Evolutionary conservation across 2,329 filamentous ascomycete species (phyloP).

Genomic region (Thermothelomyces thermophilus): DNA sequence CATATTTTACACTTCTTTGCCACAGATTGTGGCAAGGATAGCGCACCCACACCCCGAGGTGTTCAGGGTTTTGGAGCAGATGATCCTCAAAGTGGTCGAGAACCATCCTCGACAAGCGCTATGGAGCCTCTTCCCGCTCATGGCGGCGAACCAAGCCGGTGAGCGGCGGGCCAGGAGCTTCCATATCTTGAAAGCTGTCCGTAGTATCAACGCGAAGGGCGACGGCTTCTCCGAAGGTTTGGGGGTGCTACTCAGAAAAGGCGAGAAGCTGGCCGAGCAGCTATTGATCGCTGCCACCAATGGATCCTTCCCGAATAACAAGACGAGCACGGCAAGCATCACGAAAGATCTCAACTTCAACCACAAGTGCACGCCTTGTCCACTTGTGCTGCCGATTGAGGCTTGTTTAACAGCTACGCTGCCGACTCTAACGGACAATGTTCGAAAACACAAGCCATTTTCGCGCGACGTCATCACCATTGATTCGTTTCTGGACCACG

Average conservation of each 20-base stretch:
- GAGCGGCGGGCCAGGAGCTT: constrained; percentile 55
- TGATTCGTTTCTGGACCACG: constrained; percentile 73
- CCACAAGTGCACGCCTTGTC: constrained; percentile 73
- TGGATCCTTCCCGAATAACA: constrained; percentile 63
- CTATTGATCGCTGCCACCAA: constrained; percentile 74
- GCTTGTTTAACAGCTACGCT: constrained; percentile 74
- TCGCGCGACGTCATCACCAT: constrained; percentile 82
- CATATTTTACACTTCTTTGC: constrained; percentile 74
- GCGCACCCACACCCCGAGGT: constrained; percentile 75
- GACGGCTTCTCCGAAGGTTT: constrained; percentile 54
- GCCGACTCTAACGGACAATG: constrained; percentile 64
- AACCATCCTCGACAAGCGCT: constrained; percentile 85
- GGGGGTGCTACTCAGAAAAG: constrained; percentile 64
- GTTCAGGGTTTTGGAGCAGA: constrained; percentile 67
- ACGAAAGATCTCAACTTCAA: constrained; percentile 75
- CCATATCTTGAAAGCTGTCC: constrained; percentile 46
- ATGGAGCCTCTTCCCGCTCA: constrained; percentile 84
- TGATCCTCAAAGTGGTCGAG: constrained; percentile 80
- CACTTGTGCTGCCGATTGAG: constrained; percentile 84
- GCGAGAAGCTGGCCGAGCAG: constrained; percentile 77
- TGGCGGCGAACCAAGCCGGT: constrained; percentile 65
- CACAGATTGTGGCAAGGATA: constrained; percentile 94
- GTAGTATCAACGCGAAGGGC: constrained; percentile 42
- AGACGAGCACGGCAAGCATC: constrained; percentile 64
- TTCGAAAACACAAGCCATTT: constrained; percentile 78